phyloP scores from a whole-genome alignment of 805 yeast genomes.

The Ogataea nitratoaversa region DNA sequence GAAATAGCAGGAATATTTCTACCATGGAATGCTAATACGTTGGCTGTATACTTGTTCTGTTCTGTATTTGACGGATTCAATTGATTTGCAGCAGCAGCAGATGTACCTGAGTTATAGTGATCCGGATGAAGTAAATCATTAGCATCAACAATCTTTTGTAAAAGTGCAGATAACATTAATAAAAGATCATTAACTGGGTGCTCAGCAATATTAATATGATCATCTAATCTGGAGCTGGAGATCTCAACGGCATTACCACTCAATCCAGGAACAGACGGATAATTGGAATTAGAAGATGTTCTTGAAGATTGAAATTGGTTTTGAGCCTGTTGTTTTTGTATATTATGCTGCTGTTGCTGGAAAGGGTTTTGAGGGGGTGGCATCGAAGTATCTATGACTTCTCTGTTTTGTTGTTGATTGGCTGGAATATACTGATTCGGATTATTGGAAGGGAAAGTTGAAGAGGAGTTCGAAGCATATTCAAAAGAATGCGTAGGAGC shows the following conservation, averaged over 20 bases:
- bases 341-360: constrained; percentile 13
- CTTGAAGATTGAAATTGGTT: constrained; percentile 5
- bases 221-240: no score
- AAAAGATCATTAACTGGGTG: constrained; percentile 79
- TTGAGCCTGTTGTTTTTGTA: constrained; percentile 12
- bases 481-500: constrained; percentile 24
- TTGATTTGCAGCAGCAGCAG: constrained; percentile 18
- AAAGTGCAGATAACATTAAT: constrained; percentile 77
- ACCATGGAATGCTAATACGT: constrained; percentile 89
- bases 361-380: no score
- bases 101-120: constrained; percentile 41
- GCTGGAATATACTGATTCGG: constrained; percentile 6
- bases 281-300: background rate
- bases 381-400: constrained; percentile 4
- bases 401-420: constrained; percentile 6
- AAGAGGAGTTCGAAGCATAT: constrained; percentile 14
- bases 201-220: constrained; percentile 70
- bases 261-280: constrained; percentile 1
- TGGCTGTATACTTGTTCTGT: constrained; percentile 51
- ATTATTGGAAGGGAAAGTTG: constrained; percentile 11
- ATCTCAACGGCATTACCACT: no score
- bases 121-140: constrained; percentile 81
- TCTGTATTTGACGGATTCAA: constrained; percentile 12
- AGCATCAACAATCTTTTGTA: constrained; percentile 84
- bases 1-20: constrained; percentile 95